These are phyloP conservation scores for Fomitopsis pinicola DNA, from an alignment of 1,284 basidiomycete species.

Conservation along the genomic window DNA sequence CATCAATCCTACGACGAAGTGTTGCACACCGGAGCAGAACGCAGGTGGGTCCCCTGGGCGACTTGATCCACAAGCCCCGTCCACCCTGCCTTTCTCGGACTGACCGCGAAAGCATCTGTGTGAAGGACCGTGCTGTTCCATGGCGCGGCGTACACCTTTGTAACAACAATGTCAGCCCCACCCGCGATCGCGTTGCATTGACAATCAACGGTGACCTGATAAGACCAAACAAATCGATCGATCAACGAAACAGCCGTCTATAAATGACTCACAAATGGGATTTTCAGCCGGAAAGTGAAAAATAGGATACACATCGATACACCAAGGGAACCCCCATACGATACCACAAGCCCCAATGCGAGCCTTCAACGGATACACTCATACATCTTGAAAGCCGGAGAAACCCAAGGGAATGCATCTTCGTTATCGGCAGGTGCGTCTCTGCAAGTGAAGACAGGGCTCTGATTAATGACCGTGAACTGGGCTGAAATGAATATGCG, in stretches of 20 bases:
- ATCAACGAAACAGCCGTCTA: not conserved
- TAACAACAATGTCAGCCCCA: too few relatives aligned
- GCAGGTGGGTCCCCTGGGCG: too few relatives aligned
- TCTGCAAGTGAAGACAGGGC: conserved; percentile 6
- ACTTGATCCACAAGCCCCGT: too few relatives aligned
- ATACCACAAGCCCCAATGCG: not conserved
- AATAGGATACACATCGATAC: not conserved
- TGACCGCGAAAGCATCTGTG: too few relatives aligned
- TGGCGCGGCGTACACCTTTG: too few relatives aligned
- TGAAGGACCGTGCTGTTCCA: too few relatives aligned
- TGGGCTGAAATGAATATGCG: conserved; percentile 24
- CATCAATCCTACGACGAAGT: too few relatives aligned
- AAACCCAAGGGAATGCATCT: conserved; percentile 67
- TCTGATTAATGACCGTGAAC: not conserved
- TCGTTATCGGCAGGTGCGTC: conserved; percentile 41
- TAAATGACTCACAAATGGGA: not conserved
- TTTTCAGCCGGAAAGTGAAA: not conserved
- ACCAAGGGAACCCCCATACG: not conserved
- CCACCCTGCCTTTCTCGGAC: too few relatives aligned
- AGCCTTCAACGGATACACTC: conserved; percentile 61
- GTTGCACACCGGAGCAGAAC: too few relatives aligned
- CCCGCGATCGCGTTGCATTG: not conserved
- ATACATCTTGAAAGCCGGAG: conserved; percentile 67
- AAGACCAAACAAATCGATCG: not conserved
- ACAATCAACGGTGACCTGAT: not conserved